Evolutionary conservation across 2,329 filamentous ascomycete species (phyloP).

Genomic region (Cercospora janseana): DNA sequence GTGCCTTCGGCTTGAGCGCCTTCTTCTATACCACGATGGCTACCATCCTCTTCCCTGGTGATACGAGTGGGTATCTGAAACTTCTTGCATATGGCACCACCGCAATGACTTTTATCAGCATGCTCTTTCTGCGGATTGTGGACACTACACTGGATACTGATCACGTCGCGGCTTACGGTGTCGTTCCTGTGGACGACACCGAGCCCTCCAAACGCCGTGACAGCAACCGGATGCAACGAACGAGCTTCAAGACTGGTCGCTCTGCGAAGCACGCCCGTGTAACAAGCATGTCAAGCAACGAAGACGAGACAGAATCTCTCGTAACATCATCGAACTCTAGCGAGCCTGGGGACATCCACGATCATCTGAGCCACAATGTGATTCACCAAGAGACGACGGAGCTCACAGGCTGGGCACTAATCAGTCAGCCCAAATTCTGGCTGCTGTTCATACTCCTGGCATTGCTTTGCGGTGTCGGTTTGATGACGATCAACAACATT

Average conservation of each 20-base stretch:
- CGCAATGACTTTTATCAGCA: slow-evolving; percentile 68
- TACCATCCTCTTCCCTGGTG: slow-evolving; percentile 73
- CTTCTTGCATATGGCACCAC: slow-evolving; percentile 79
- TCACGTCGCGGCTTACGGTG: slow-evolving; percentile 52
- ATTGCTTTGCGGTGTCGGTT: slow-evolving; percentile 83
- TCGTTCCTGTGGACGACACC: slow-evolving; percentile 48
- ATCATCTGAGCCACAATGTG: slow-evolving; percentile 40
- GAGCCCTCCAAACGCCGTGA: slow-evolving; percentile 21
- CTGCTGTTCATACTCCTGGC: slow-evolving; percentile 84
- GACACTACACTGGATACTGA: slow-evolving; percentile 45
- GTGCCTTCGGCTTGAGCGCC: slow-evolving; percentile 89
- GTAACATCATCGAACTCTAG: slow-evolving; percentile 60
- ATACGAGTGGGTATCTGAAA: slow-evolving; percentile 77
- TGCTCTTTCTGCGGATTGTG: slow-evolving; percentile 80
- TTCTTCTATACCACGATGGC: slow-evolving; percentile 91
- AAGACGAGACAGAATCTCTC: slow-evolving; percentile 77
- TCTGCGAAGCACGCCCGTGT: slow-evolving; percentile 9
- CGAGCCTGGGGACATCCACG: slow-evolving; percentile 52
- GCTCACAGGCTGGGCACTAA: slow-evolving; percentile 77
- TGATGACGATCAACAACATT: slow-evolving; percentile 99
- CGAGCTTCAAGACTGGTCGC: slow-evolving; percentile 12
- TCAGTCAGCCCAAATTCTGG: slow-evolving; percentile 79
- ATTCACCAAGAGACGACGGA: slow-evolving; percentile 69
- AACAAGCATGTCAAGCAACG: slow-evolving; percentile 37
- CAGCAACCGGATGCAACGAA: slow-evolving; percentile 22